Percentiles rank a stretch among this genome's conserved stretches.
Evolutionary conservation across 2,329 filamentous ascomycete species (phyloP).

Genomic region (Cladobotryum protrusum): DNA sequence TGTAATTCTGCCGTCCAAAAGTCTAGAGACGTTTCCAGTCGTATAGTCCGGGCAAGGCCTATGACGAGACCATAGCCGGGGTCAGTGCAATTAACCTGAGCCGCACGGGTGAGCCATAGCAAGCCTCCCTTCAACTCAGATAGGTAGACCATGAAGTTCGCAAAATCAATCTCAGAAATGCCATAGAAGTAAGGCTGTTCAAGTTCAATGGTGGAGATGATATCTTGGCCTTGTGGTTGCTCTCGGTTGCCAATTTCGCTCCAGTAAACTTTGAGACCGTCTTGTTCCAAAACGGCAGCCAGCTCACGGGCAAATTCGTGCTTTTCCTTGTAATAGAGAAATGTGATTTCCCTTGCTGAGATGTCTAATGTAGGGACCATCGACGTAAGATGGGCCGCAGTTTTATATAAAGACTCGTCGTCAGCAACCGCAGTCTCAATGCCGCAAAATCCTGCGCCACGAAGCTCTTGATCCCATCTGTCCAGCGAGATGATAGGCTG

Average conservation of each 20-base stretch:
- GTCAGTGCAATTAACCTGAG: conserved; percentile 5
- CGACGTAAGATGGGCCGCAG: neutral
- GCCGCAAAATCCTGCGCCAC: conserved; percentile 5
- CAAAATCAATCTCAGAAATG: conserved; percentile 2
- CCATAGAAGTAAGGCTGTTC: conserved; percentile 15
- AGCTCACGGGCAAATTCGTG: conserved; percentile 8
- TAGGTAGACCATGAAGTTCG: conserved; percentile 14
- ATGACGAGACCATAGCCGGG: conserved; percentile 6
- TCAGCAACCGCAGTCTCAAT: conserved; percentile 6
- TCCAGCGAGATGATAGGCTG: neutral
- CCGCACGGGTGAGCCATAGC: conserved; percentile 9
- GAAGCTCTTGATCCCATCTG: conserved; percentile 6
- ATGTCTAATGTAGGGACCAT: neutral
- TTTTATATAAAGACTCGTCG: neutral
- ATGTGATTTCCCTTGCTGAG: neutral
- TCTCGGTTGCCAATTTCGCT: neutral
- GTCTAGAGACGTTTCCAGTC: neutral
- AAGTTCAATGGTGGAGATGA: conserved; percentile 15
- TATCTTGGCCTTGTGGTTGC: neutral
- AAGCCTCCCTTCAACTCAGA: conserved; percentile 2
- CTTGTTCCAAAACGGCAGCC: conserved; percentile 1
- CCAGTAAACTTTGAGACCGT: conserved; percentile 7
- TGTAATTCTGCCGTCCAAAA: conserved; percentile 10
- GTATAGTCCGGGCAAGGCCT: conserved; percentile 3
- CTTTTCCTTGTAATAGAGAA: conserved; percentile 6